These are phyloP conservation scores for Alternaria hordeiaustralica DNA, from an alignment of 2,329 filamentous ascomycete genomes.

Conservation along the genomic window DNA sequence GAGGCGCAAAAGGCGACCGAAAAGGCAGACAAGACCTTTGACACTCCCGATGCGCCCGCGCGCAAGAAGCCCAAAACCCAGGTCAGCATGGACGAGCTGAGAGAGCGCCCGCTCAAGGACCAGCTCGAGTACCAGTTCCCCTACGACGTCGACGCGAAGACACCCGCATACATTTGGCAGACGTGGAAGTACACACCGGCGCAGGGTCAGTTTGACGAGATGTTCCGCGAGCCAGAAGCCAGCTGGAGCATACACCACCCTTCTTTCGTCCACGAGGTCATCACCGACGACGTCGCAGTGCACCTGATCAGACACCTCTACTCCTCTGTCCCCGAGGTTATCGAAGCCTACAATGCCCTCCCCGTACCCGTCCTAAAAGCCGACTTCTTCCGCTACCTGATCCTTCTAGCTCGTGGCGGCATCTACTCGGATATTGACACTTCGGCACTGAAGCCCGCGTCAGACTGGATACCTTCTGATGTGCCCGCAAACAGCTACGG, in stretches of 20 bases:
- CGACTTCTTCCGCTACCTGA: slow-evolving; percentile 72
- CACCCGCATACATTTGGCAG: slow-evolving; percentile 99
- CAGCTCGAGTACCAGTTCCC: slow-evolving; percentile 91
- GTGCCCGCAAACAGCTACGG: slow-evolving; percentile 81
- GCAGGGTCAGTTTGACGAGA: slow-evolving; percentile 73
- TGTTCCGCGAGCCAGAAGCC: slow-evolving; percentile 82
- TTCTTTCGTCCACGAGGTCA: slow-evolving; percentile 92
- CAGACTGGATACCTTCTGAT: slow-evolving; percentile 83
- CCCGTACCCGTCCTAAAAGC: slow-evolving; percentile 64
- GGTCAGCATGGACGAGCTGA: slow-evolving; percentile 72
- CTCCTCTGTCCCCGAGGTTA: slow-evolving; percentile 65
- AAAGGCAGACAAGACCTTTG: slow-evolving; percentile 37
- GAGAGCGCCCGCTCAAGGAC: slow-evolving; percentile 74
- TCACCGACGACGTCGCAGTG: slow-evolving; percentile 86
- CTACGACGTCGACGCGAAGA: slow-evolving; percentile 86
- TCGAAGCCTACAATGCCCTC: slow-evolving; percentile 58
- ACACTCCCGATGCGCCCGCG: slow-evolving; percentile 34
- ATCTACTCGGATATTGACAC: slow-evolving; percentile 89
- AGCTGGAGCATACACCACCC: slow-evolving; percentile 90
- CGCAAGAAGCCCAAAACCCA: slow-evolving; percentile 60
- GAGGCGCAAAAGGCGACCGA: slow-evolving; percentile 20
- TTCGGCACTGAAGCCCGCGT: slow-evolving; percentile 77
- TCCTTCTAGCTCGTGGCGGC: slow-evolving; percentile 76
- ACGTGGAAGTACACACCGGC: slow-evolving; percentile 92
- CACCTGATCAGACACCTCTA: slow-evolving; percentile 87